Percentiles rank a stretch among this genome's conserved stretches.
Conservation (phyloP, 2,329 filamentous ascomycete species). For the Fusarium oxysporum region DNA sequence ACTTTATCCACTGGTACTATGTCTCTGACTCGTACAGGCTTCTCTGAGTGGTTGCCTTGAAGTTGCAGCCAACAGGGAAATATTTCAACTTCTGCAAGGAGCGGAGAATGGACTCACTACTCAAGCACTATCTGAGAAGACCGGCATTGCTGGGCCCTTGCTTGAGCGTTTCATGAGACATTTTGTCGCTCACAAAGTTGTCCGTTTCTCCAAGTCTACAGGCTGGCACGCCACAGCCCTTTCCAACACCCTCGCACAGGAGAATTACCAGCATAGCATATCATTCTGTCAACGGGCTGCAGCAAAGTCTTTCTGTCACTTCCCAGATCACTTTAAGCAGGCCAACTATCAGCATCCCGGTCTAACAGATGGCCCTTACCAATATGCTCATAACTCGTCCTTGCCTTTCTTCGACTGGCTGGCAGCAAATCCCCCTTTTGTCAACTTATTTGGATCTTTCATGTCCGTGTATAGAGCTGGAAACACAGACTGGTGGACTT, state of each 20-base stretch:
- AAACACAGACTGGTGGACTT: conserved; percentile 19
- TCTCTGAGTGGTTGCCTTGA: conserved; percentile 21
- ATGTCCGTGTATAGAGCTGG: conserved; percentile 27
- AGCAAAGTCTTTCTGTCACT: conserved; percentile 10
- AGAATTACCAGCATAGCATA: conserved; percentile 27
- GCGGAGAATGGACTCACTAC: conserved; percentile 9
- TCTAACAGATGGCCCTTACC: conserved; percentile 9
- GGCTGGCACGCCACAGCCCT: conserved; percentile 24
- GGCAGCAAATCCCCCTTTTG: conserved; percentile 12
- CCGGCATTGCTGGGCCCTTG: conserved; percentile 5
- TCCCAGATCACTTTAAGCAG: conserved; percentile 22
- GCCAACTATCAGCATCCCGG: conserved; percentile 15
- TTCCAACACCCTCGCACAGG: conserved; percentile 17
- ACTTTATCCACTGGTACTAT: not conserved
- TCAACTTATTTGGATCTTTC: conserved; percentile 27
- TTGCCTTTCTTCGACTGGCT: conserved; percentile 24
- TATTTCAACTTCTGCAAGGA: conserved; percentile 16
- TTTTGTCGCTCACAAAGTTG: conserved; percentile 22
- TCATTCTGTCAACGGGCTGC: conserved; percentile 19
- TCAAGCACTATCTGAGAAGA: conserved; percentile 7
- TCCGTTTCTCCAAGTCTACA: conserved; percentile 4
- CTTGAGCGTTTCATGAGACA: conserved; percentile 32
- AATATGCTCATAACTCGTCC: conserved; percentile 16
- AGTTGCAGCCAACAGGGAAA: conserved; percentile 12
- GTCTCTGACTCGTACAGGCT: conserved; percentile 2